Conservation (phyloP, 352 stramenopile species). For the Phytophthora citrophthora region DNA sequence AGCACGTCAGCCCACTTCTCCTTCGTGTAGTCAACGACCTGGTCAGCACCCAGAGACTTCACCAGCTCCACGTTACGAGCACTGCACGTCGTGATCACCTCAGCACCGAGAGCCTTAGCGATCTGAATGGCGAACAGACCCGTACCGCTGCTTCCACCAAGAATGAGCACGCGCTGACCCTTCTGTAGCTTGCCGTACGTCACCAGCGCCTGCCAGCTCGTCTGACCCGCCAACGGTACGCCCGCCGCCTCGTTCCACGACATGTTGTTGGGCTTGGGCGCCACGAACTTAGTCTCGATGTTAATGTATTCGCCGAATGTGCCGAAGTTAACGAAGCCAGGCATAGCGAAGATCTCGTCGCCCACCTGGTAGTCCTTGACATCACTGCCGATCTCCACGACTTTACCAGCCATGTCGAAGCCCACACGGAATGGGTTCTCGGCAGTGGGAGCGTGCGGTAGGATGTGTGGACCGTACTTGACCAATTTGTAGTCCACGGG, state of each 20-base stretch:
- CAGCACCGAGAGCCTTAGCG: constrained; percentile 46
- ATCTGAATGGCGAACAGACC: constrained; percentile 72
- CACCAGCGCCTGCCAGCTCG: constrained; percentile 41
- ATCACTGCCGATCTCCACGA: constrained; percentile 38
- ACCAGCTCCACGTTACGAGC: constrained; percentile 49
- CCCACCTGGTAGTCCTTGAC: constrained; percentile 35
- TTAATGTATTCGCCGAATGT: constrained; percentile 54
- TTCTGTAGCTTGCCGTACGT: constrained; percentile 37
- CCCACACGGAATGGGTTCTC: constrained; percentile 26
- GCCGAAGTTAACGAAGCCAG: background rate
- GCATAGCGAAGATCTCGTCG: constrained; percentile 44
- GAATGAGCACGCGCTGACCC: constrained; percentile 47
- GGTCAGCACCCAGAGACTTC: constrained; percentile 48
- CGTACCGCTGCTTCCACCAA: constrained; percentile 56
- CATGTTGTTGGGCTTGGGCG: constrained; percentile 46
- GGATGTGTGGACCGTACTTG: constrained; percentile 10
- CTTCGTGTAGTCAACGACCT: constrained; percentile 59
- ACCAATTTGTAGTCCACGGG: constrained; percentile 41
- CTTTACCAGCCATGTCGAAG: constrained; percentile 31
- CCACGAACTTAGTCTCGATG: constrained; percentile 32
- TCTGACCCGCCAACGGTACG: constrained; percentile 35
- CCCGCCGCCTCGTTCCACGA: constrained; percentile 45
- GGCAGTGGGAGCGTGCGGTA: constrained; percentile 7
- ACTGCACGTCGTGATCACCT: constrained; percentile 45
- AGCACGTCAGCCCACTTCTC: constrained; percentile 53